Conservation (phyloP, 371 early-diverging fungal species). For the Apophysomyces variabilis region DNA sequence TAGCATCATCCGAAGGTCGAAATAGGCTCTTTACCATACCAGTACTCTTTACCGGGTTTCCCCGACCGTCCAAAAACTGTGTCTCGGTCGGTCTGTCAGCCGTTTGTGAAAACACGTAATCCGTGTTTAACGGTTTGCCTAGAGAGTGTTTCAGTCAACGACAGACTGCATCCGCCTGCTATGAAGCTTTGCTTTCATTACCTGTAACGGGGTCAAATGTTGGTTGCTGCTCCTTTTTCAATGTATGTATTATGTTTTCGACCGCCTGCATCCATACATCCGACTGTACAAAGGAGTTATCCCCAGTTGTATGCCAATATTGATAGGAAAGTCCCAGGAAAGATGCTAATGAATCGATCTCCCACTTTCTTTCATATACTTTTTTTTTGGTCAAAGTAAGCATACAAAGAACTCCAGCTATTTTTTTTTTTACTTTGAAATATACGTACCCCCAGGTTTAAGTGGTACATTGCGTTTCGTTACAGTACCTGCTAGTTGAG, state of each 20-base stretch:
- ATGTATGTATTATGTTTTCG: conserved; percentile 28
- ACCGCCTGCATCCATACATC: conserved; percentile 48
- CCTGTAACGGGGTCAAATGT: conserved; percentile 44
- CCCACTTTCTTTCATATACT: conserved; percentile 57
- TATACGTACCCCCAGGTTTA: conserved; percentile 21
- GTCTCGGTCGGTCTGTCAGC: conserved; percentile 60
- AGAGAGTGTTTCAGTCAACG: neutral
- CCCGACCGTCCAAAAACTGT: conserved; percentile 57
- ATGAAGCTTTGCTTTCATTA: conserved; percentile 13
- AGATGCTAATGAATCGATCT: conserved; percentile 60
- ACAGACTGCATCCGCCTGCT: neutral
- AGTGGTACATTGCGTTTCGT: conserved; percentile 4
- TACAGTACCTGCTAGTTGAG: neutral
- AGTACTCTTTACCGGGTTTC: conserved; percentile 57
- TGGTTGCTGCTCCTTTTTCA: conserved; percentile 41
- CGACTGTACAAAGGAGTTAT: conserved; percentile 37
- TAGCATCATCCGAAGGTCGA: conserved; percentile 71
- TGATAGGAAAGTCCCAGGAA: conserved; percentile 53
- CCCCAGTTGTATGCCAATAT: conserved; percentile 49
- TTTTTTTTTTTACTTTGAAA: neutral
- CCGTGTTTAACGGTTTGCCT: conserved; percentile 27
- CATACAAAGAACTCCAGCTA: neutral
- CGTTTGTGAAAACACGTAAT: conserved; percentile 36
- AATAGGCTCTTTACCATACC: conserved; percentile 68
- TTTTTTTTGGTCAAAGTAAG: neutral